Base-by-base conservation (phyloP, 2,329 filamentous ascomycete species). In the Scedosporium apiospermum region DNA sequence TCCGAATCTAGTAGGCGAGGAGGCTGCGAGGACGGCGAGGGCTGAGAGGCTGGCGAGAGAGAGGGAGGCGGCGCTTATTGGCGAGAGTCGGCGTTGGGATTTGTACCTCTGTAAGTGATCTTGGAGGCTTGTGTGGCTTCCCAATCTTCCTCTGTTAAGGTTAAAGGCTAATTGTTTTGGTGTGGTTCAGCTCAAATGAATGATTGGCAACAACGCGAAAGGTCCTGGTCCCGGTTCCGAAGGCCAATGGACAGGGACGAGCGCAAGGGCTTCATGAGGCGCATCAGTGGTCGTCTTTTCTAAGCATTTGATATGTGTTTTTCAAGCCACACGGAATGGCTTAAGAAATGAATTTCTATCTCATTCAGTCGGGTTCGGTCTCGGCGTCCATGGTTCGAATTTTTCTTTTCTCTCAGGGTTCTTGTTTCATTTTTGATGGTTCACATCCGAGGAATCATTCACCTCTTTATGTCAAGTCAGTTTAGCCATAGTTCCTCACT, bases 1-100 rank as follows among this genome's bases (percentile, higher is more conserved):
- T 66, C 87, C 86, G 0, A 80, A 86, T 63, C 75, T 89, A 9
- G 87, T 89, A 1, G 87, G 87, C 41, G 86, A 88, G 73, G 79
- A 80, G 60, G 87, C 86, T 3, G 87, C 87, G 2, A 76, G 78
- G 9, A 72, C 78, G 65, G 84, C 85, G 6, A 77, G 83, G 53
- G 73, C 75, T n/a, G 82, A 83, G 68, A 77, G 87, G 65, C 71
- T 87, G 30, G 78, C 78, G n/a, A 75, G 80, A 61, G 82, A 87
- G 72, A 78, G 76, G 46, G 78, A 78, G 0, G 80, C 82, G 27
- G 82, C 83, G 63, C 72, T 84, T 51, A 73, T 88, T 62, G 72
- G 81, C 53, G 84, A 87, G 73, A 82, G 87, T 66, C 75, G 77
- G 64, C 77, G 82, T 58, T 87, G 84, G 84, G 84, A 87, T 70